A percentile compares a stretch with the other conserved stretches of the same genome.
Evolutionary conservation across 176 grass and related monocot species (phyloP).

Genomic region (Pontederia paniculata): DNA sequence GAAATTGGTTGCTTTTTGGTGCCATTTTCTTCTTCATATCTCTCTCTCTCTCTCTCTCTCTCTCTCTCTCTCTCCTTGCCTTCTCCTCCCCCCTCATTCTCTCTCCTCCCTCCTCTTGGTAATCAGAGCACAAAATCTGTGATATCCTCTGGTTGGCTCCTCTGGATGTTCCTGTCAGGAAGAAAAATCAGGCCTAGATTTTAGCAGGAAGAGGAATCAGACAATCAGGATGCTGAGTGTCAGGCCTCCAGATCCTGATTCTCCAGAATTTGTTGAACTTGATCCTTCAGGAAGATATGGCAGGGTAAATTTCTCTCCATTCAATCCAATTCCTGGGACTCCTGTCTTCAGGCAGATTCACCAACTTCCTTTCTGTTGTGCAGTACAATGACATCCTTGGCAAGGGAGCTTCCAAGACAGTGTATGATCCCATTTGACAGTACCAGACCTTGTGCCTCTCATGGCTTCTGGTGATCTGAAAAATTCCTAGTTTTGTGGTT

Average conservation of each 20-base stretch:
- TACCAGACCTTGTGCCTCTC: not conserved
- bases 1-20: too few relatives aligned
- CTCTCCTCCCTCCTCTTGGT: too few relatives aligned
- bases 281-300: constrained; percentile 89
- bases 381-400: constrained; percentile 83
- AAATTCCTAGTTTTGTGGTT: not conserved
- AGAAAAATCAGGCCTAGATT: too few relatives aligned
- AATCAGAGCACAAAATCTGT: too few relatives aligned
- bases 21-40: too few relatives aligned
- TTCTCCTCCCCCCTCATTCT: too few relatives aligned
- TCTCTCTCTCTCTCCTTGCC: too few relatives aligned
- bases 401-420: constrained; percentile 93
- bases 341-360: not conserved
- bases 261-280: constrained; percentile 63
- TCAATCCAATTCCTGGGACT: constrained; percentile 4
- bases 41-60: too few relatives aligned
- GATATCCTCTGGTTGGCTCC: too few relatives aligned
- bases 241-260: constrained; percentile 25
- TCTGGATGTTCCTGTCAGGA: too few relatives aligned
- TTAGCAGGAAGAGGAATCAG: too few relatives aligned
- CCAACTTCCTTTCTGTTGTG: constrained; percentile 21
- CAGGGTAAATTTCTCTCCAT: constrained; percentile 42
- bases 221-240: constrained; percentile 40
- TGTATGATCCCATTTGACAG: constrained; percentile 48
- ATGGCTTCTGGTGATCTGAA: not conserved